Conservation (phyloP, 2,329 filamentous ascomycete genomes). For the Fusarium chuoi region DNA sequence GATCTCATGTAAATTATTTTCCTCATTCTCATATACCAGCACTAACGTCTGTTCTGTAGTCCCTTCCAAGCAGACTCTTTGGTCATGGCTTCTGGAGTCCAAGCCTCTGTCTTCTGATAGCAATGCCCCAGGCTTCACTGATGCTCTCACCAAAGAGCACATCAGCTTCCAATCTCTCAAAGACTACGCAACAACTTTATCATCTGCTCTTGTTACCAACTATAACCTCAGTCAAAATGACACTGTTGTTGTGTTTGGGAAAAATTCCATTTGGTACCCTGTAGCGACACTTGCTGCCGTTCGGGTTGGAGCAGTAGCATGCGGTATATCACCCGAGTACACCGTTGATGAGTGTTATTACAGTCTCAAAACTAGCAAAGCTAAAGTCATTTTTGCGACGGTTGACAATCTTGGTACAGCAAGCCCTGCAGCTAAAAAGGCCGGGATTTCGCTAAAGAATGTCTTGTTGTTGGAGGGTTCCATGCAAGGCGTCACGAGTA, state of each 20-base stretch:
- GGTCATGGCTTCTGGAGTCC: neutral
- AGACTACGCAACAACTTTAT: neutral
- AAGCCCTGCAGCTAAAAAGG: neutral
- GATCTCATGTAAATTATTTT: accelerated
- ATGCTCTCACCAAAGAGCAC: neutral
- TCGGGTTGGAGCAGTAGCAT: neutral
- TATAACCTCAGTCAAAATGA: neutral
- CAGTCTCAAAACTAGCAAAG: slow-evolving; percentile 5
- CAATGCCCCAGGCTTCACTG: neutral
- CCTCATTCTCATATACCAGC: accelerated
- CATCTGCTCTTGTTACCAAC: neutral
- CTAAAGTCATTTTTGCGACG: slow-evolving; percentile 15
- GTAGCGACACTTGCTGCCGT: neutral
- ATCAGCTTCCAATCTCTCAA: neutral
- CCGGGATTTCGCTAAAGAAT: neutral
- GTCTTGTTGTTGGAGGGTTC: slow-evolving; percentile 7
- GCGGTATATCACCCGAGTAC: slow-evolving; percentile 17
- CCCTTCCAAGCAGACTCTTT: neutral
- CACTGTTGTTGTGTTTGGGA: neutral
- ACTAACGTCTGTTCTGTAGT: neutral
- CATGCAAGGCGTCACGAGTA: neutral
- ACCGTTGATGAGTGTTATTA: slow-evolving; percentile 4
- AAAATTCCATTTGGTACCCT: slow-evolving; percentile 1
- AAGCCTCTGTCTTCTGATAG: neutral
- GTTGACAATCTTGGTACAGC: neutral